Percentiles rank a stretch among this genome's conserved stretches.
Conservation (phyloP, 2,329 filamentous ascomycete genomes). For the Alternaria viburni region DNA sequence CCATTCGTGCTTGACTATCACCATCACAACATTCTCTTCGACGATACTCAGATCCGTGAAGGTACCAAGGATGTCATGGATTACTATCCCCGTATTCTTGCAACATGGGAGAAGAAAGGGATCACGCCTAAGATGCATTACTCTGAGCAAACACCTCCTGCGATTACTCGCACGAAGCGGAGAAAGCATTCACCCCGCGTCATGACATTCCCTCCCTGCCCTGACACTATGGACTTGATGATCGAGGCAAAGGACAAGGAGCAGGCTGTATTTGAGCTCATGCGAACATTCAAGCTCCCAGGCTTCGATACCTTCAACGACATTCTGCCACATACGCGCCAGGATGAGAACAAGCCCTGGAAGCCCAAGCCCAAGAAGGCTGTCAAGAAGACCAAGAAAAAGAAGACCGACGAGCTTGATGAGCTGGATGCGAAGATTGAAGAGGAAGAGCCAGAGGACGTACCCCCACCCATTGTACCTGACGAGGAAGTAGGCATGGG, state of each 20-base stretch:
- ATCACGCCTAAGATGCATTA: slow-evolving; percentile 98
- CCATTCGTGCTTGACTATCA: slow-evolving; percentile 92
- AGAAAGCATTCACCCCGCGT: slow-evolving; percentile 87
- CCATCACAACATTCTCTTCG: slow-evolving; percentile 94
- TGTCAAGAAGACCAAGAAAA: slow-evolving; percentile 55
- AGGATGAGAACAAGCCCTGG: slow-evolving; percentile 71
- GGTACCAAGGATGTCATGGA: slow-evolving; percentile 81
- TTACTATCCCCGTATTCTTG: slow-evolving; percentile 76
- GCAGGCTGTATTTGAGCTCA: slow-evolving; percentile 92
- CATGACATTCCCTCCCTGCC: slow-evolving; percentile 79
- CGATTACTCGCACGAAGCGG: slow-evolving; percentile 77
- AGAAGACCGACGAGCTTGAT: slow-evolving; percentile 48
- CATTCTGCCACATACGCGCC: slow-evolving; percentile 75
- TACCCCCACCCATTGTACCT: slow-evolving; percentile 54
- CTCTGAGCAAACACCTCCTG: slow-evolving; percentile 78
- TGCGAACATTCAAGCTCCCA: slow-evolving; percentile 84
- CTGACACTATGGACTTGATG: slow-evolving; percentile 91
- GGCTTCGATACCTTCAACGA: slow-evolving; percentile 79
- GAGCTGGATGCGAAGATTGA: slow-evolving; percentile 52
- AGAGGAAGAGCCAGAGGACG: slow-evolving; percentile 47
- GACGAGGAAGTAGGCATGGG: slow-evolving; percentile 84
- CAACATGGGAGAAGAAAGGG: slow-evolving; percentile 81
- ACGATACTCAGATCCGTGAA: slow-evolving; percentile 73
- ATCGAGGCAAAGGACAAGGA: slow-evolving; percentile 99
- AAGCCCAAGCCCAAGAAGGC: slow-evolving; percentile 50